phyloP scores from a whole-genome alignment of 2,329 filamentous ascomycete species.

The Paramyrothecium sp. region DNA sequence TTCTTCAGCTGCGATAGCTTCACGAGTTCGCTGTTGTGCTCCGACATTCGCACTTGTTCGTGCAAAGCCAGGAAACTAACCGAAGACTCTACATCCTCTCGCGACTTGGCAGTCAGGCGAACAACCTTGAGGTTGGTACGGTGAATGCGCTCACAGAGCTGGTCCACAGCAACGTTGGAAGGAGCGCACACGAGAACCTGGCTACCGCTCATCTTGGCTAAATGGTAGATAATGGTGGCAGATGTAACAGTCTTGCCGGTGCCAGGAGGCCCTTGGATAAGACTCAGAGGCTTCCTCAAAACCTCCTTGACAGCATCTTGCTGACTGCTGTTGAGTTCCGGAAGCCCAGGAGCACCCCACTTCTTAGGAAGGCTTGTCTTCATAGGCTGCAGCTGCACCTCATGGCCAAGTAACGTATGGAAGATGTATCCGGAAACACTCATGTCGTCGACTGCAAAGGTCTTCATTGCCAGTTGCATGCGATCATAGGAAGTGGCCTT shows the following conservation, averaged over 20 bases:
- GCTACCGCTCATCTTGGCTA: slow-evolving; percentile 91
- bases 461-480: slow-evolving; percentile 99
- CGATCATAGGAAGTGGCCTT: slow-evolving; percentile 99
- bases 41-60: slow-evolving; percentile 96
- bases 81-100: slow-evolving; percentile 97
- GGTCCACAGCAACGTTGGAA: slow-evolving; percentile 97
- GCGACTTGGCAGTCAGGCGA: slow-evolving; percentile 96
- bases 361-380: slow-evolving; percentile 95
- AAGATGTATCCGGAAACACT: slow-evolving; percentile 99
- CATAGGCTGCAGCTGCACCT: slow-evolving; percentile 91
- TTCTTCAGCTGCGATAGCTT: slow-evolving; percentile 93
- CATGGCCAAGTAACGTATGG: slow-evolving; percentile 91
- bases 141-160: slow-evolving; percentile 96
- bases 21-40: slow-evolving; percentile 88
- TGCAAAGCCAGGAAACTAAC: slow-evolving; percentile 94
- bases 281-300: slow-evolving; percentile 85
- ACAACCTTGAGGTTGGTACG: slow-evolving; percentile 94
- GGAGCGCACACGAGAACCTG: slow-evolving; percentile 96
- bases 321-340: slow-evolving; percentile 93
- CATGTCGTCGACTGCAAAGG: slow-evolving; percentile 95
- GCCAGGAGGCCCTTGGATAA: slow-evolving; percentile 95
- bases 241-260: slow-evolving; percentile 99
- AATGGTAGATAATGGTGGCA: slow-evolving; percentile 96
- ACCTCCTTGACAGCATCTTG: slow-evolving; percentile 96
- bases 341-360: slow-evolving; percentile 90